These are phyloP conservation scores for Boletus patriciae DNA, from an alignment of 768 basidiomycete species.

Conservation along the genomic window DNA sequence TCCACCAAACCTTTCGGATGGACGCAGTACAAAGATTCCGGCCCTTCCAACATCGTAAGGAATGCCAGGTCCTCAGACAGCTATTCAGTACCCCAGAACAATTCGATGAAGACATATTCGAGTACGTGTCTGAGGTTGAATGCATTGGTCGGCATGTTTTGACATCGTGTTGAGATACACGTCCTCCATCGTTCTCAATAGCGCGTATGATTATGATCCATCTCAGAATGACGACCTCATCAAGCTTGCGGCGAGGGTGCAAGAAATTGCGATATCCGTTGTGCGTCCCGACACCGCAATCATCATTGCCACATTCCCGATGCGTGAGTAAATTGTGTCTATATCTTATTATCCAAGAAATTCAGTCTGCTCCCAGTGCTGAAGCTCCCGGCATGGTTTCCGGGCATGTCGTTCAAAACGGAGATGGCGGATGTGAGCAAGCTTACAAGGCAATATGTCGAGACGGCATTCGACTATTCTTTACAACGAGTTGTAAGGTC, in stretches of 20 bases:
- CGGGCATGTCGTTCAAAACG: slow-evolving; percentile 1
- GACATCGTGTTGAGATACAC: slow-evolving; percentile 2
- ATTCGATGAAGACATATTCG: background rate
- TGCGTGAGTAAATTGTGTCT: background rate
- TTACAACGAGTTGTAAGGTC: slow-evolving; percentile 1
- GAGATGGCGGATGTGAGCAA: background rate
- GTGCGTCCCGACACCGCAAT: slow-evolving; percentile 10
- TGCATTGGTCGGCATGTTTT: background rate
- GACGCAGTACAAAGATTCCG: slow-evolving; percentile 21
- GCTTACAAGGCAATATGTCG: background rate
- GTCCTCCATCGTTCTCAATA: slow-evolving; percentile 1
- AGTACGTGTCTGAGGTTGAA: slow-evolving; percentile 30
- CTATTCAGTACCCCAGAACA: slow-evolving; percentile 34
- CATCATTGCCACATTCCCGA: slow-evolving; percentile 1
- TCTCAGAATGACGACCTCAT: slow-evolving; percentile 8
- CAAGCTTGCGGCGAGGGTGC: background rate
- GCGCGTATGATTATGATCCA: slow-evolving; percentile 13
- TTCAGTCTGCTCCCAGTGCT: background rate
- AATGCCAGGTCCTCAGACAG: slow-evolving; percentile 31
- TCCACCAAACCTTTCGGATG: slow-evolving; percentile 22
- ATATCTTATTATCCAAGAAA: background rate
- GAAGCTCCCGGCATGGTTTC: slow-evolving; percentile 16
- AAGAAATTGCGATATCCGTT: background rate
- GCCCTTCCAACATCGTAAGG: slow-evolving; percentile 28
- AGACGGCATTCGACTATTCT: slow-evolving; percentile 2